Percentiles rank a stretch among this genome's conserved stretches.
phyloP scores from a whole-genome alignment of 441 rosid species.

The Adansonia madagascariensis region DNA sequence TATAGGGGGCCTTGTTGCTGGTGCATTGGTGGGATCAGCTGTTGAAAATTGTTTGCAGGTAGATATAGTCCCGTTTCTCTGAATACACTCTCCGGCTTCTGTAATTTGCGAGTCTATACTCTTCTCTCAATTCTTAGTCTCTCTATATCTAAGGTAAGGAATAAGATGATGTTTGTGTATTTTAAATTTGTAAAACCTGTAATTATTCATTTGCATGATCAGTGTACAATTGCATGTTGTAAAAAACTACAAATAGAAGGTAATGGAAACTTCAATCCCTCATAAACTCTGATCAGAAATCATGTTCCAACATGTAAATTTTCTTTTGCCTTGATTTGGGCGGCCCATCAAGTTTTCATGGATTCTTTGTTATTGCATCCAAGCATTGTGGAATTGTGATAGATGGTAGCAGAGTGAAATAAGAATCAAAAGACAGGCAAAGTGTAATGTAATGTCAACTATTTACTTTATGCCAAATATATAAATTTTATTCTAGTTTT shows the following conservation, averaged over 20 bases:
- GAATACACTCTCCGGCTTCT: slow-evolving; percentile 83
- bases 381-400: no score
- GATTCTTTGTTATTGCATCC: no score
- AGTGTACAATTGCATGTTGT: slow-evolving; percentile 53
- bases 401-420: no score
- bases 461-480: no score
- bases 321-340: no score
- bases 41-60: slow-evolving; percentile 92
- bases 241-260: slow-evolving; percentile 47
- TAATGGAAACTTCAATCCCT: slow-evolving; percentile 24
- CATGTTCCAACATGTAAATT: background rate
- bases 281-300: slow-evolving; percentile 14
- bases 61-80: slow-evolving; percentile 84
- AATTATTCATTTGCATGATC: slow-evolving; percentile 51
- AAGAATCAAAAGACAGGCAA: no score
- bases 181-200: background rate
- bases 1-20: slow-evolving; percentile 85
- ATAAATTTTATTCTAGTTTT: no score
- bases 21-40: slow-evolving; percentile 90
- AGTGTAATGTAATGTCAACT: no score
- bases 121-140: slow-evolving; percentile 81
- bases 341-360: no score
- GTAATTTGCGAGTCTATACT: slow-evolving; percentile 84
- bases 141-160: slow-evolving; percentile 65
- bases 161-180: slow-evolving; percentile 12